A percentile compares a stretch with the other conserved stretches of the same genome.
Evolutionary conservation across 2,329 filamentous ascomycete genomes (phyloP).

Genomic region (Trichoderma koningii): DNA sequence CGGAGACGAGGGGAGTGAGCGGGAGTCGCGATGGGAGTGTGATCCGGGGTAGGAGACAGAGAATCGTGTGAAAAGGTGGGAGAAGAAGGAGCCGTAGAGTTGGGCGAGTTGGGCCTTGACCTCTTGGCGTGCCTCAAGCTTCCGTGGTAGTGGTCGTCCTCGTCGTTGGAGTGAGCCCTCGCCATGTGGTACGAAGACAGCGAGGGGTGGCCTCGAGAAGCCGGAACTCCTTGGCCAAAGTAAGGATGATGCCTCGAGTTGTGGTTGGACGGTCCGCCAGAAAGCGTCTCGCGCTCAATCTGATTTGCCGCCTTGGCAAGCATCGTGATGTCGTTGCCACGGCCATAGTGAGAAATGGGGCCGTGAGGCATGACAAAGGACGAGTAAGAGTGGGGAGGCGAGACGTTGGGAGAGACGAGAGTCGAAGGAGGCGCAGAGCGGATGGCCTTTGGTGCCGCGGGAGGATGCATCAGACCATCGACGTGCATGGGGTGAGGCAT

Average conservation of each 20-base stretch:
- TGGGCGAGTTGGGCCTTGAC: conserved; percentile 88
- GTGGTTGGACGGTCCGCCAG: conserved; percentile 45
- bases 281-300: conserved; percentile 59
- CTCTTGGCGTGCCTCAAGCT: conserved; percentile 75
- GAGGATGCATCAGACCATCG: conserved; percentile 76
- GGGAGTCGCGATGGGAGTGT: conserved; percentile 96
- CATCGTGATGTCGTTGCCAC: conserved; percentile 58
- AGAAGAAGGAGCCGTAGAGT: conserved; percentile 93
- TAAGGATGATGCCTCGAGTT: conserved; percentile 56
- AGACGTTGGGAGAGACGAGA: conserved; percentile 90
- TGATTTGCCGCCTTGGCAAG: conserved; percentile 63
- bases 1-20: conserved; percentile 91
- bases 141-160: conserved; percentile 74
- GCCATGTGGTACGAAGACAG: conserved; percentile 94
- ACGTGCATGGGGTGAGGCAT: conserved; percentile 48
- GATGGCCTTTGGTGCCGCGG: conserved; percentile 73
- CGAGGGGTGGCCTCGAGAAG: conserved; percentile 64
- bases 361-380: conserved; percentile 61
- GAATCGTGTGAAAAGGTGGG: conserved; percentile 97
- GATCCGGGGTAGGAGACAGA: conserved; percentile 90
- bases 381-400: conserved; percentile 86
- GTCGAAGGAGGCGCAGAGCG: conserved; percentile 87
- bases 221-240: conserved; percentile 52
- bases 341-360: conserved; percentile 52
- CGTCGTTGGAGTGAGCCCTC: conserved; percentile 77